These are phyloP conservation scores for Herpotrichia juniperi DNA, from an alignment of 2,329 filamentous ascomycete species.

Conservation along the genomic window DNA sequence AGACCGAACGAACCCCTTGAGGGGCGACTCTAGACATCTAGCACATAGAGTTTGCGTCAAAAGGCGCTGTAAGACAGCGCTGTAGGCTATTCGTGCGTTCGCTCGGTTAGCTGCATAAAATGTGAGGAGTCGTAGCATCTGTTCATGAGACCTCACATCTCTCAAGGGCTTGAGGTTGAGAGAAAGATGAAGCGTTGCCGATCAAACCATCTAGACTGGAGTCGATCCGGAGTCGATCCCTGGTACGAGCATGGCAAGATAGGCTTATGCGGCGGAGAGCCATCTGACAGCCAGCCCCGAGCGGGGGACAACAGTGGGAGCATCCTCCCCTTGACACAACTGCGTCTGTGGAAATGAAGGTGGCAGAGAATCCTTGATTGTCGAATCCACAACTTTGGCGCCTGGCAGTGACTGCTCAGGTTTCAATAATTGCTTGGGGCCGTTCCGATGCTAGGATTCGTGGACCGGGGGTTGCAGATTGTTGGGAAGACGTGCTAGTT, in stretches of 20 bases:
- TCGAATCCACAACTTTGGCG: constrained; percentile 8
- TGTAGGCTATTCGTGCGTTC: no score
- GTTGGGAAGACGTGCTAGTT: background rate
- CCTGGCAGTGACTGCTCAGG: constrained; percentile 2
- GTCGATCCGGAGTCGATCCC: background rate
- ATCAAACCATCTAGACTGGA: background rate
- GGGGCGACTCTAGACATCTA: no score
- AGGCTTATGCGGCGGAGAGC: background rate
- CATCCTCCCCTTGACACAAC: background rate
- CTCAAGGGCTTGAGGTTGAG: no score
- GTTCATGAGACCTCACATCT: no score
- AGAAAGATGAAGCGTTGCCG: background rate
- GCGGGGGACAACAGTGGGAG: background rate
- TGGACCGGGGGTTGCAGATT: background rate
- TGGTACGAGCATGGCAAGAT: background rate
- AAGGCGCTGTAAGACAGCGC: no score
- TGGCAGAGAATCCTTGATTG: background rate
- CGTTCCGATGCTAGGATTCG: constrained; percentile 1
- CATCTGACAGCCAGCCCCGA: background rate
- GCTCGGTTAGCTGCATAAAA: no score
- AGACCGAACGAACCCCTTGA: no score
- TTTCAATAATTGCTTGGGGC: constrained; percentile 2
- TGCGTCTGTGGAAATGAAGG: background rate
- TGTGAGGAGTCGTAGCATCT: no score
- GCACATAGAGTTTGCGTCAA: no score